Evolutionary conservation across 1,284 basidiomycete species (phyloP), one percentile per base, ranked within the genome.

Genomic region (Puccinia novopanici): DNA sequence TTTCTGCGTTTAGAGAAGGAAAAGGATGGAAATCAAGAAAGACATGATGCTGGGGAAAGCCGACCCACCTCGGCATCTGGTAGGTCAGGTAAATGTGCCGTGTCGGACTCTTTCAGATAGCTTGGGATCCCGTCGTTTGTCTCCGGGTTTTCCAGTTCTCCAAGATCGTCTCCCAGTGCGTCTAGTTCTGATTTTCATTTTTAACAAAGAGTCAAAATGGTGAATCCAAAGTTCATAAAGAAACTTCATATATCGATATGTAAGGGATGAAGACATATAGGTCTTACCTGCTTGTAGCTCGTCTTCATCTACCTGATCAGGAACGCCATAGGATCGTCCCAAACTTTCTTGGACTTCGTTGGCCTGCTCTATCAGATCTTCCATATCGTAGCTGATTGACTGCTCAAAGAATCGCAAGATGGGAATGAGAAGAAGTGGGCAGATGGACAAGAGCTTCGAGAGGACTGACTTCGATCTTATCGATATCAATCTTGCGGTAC

Each of bases 321-420:
- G 96, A 0, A 99, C 93, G 40, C 92, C 94, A 86, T 99, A 99
- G 48, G 93, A 96, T 82, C 96, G 89, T 13, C 93, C 93, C 55
- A 99, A 87, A 52, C 92, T 91, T 86, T 98, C 96, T 85, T 99
- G 96, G 74, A 99, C 94, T 86, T 99, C 96, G 85, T 98, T 98
- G 2, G 95, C 94, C 86, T 96, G 93, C 84, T 99, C 97, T 82
- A 99, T 88, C 81, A 99, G 86, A 82, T 99, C 97, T 85, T 98
- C 95, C 95, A 99, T 98, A 82, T 99, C 96, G 86, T 92, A 94
- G 85, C 97, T 94, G 84, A 96, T 93, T 84, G 88, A 92, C 94
- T 97, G 82, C 24, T 70, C 12, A 45, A 27, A 24, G 52, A 1
- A 6, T 22, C 0, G 3, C 8, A 19, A 30, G 55, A 57, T 52